Base-by-base conservation (phyloP, 306 rosid species). In the Cyclanthera cordifolia region DNA sequence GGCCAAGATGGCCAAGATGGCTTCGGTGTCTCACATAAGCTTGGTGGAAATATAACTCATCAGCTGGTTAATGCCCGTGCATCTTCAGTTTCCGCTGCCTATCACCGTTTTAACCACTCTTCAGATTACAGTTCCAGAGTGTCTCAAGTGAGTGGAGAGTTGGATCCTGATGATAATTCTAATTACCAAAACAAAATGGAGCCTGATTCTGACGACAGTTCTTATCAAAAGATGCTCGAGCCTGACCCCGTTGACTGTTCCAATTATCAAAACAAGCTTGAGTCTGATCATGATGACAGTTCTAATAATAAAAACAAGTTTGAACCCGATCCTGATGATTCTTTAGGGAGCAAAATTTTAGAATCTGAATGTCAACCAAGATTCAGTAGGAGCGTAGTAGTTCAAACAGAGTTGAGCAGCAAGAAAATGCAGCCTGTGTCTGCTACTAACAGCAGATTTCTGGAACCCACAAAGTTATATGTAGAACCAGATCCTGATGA, bases 61-160 rank as follows among this genome's bases (percentile, higher is more conserved):
- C 84, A 70, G 80, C 78, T 84, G 47, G 60, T 47, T 53, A 82
- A 66, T 78, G 94, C 91, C 37, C 90, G 91, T 15, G 82, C 84
- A 73, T 77, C 95, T 56, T 87, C 98, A 50, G 79, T 93, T 69
- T 80, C 79, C 71, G 95, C 98, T 83, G 98, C 96, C 69, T 82
- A 81, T 76, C 75, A 68, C 57, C 85, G 96, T 75, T 59, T 80
- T 58, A 70, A 69, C 63, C 73, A 81, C 70, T 74, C 64, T 79
- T 80, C 86, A 64, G 8, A 71, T 64, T 59, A 59, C 68, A 80
- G 74, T 72, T 70, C 28, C 0, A 80, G 70, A 72, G 80, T 32
- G 53, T 82, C 83, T 56, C 75, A 48, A 58, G 79, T 71, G 41
- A 72, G 58, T 80, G 83, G 79, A 77, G 95, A 75, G 58, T 82